Evolutionary conservation across 2,329 filamentous ascomycete genomes (phyloP).

Genomic region (Neoarthrinium moseri): DNA sequence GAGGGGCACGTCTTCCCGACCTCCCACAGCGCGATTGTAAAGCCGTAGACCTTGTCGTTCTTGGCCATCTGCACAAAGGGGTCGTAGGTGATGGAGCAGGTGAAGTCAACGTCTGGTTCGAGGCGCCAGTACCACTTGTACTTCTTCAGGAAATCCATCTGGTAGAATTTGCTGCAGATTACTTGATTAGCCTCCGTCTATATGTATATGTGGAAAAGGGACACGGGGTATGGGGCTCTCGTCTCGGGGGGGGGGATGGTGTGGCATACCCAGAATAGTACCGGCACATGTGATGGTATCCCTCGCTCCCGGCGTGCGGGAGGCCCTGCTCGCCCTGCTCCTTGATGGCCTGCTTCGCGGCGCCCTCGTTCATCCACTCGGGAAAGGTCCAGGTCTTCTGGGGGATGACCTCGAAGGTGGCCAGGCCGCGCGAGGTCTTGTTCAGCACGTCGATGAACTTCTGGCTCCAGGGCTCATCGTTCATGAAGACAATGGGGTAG

Average conservation of each 20-base stretch:
- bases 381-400: slow-evolving; percentile 40
- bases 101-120: slow-evolving; percentile 43
- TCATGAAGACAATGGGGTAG: slow-evolving; percentile 46
- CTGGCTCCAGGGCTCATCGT: slow-evolving; percentile 40
- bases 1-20: slow-evolving; percentile 38
- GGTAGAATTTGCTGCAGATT: slow-evolving; percentile 39
- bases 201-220: too few species aligned
- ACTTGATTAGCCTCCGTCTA: slow-evolving; percentile 12
- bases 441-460: slow-evolving; percentile 37
- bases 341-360: slow-evolving; percentile 31
- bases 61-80: slow-evolving; percentile 45
- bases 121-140: slow-evolving; percentile 49
- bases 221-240: too few species aligned
- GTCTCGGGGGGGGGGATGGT: too few species aligned
- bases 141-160: slow-evolving; percentile 35
- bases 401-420: slow-evolving; percentile 41
- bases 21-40: slow-evolving; percentile 42
- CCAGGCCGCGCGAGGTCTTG: slow-evolving; percentile 33
- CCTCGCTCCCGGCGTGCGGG: slow-evolving; percentile 37
- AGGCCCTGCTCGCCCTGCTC: slow-evolving; percentile 30
- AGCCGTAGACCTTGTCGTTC: slow-evolving; percentile 43
- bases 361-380: slow-evolving; percentile 27
- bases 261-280: slow-evolving; percentile 44
- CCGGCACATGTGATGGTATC: slow-evolving; percentile 42
- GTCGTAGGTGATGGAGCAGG: slow-evolving; percentile 46